phyloP scores from a whole-genome alignment of 176 grass and related monocot genomes.

The Hsuehochloa calcarea region DNA sequence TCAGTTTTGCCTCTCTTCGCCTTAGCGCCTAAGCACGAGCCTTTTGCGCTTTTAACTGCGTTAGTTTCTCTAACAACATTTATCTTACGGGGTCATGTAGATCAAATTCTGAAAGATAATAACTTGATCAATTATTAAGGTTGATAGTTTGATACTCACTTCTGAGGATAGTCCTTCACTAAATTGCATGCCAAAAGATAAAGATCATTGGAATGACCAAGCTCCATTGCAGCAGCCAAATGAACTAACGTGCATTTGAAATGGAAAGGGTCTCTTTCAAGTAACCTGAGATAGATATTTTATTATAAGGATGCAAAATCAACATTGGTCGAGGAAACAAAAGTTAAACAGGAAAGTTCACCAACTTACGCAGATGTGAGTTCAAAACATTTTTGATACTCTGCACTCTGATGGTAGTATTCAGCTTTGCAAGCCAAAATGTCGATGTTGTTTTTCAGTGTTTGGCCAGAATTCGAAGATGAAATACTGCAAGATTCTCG shows the following conservation, averaged over 20 bases:
- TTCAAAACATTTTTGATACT: constrained; percentile 92
- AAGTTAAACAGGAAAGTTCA: constrained; percentile 19
- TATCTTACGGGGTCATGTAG: constrained; percentile 17
- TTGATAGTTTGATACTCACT: constrained; percentile 73
- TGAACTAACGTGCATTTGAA: constrained; percentile 87
- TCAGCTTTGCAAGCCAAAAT: constrained; percentile 89
- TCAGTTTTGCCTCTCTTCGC: no score
- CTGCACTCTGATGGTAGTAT: constrained; percentile 85
- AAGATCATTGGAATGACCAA: constrained; percentile 92
- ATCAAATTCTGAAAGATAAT: background rate
- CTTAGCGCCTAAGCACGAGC: no score
- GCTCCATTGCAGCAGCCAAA: constrained; percentile 90
- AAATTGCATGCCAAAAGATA: constrained; percentile 91
- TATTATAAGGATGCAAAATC: constrained; percentile 13
- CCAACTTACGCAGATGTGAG: constrained; percentile 84
- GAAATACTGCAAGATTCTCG: constrained; percentile 59
- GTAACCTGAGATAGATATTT: constrained; percentile 59
- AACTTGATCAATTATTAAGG: background rate
- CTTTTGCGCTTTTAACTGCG: no score
- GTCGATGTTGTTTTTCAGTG: constrained; percentile 82
- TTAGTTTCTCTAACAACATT: no score
- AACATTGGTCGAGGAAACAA: constrained; percentile 9
- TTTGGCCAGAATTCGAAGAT: constrained; percentile 58
- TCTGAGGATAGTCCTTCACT: constrained; percentile 96
- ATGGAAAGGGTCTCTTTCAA: constrained; percentile 98